A percentile compares a stretch with the other conserved stretches of the same genome.
Conservation (phyloP, 345 rosid genomes). For the Stellera chamaejasme region DNA sequence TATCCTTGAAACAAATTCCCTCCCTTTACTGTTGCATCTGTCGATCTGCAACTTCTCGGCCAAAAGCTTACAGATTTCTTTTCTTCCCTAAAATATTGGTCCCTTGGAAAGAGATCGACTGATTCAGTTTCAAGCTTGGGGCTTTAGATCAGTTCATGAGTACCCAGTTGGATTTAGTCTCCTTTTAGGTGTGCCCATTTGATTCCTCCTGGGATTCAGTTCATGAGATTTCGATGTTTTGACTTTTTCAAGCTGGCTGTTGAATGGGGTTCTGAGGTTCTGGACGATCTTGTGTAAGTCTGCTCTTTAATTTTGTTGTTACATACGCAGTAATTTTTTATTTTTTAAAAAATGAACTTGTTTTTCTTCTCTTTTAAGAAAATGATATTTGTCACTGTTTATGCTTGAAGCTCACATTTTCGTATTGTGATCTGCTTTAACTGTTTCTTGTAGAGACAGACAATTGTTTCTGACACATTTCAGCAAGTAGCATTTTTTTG, state of each 20-base stretch:
- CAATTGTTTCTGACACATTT: conserved; percentile 2
- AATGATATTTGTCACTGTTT: not conserved
- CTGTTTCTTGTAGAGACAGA: conserved; percentile 8
- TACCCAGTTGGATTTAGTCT: conserved; percentile 19
- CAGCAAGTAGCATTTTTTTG: not conserved
- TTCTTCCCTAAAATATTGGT: conserved; percentile 13
- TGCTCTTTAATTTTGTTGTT: not conserved
- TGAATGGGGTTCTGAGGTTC: conserved; percentile 10
- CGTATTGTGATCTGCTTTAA: not conserved
- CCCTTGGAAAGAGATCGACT: conserved; percentile 15
- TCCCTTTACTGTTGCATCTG: conserved; percentile 1
- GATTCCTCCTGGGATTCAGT: conserved; percentile 12
- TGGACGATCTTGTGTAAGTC: conserved; percentile 23
- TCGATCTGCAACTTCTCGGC: not conserved
- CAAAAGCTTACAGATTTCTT: conserved; percentile 10
- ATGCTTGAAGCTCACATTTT: not conserved
- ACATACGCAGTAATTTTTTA: too few species aligned
- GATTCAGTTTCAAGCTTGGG: conserved; percentile 8
- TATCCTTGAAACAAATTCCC: conserved; percentile 15
- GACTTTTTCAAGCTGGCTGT: not conserved
- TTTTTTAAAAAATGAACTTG: not conserved
- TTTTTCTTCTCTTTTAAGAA: not conserved
- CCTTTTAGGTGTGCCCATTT: conserved; percentile 6
- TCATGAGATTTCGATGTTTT: conserved; percentile 16
- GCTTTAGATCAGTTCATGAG: conserved; percentile 15